These are phyloP conservation scores for Mrakia blollopis DNA, from an alignment of 768 basidiomycete species.

Conservation along the genomic window DNA sequence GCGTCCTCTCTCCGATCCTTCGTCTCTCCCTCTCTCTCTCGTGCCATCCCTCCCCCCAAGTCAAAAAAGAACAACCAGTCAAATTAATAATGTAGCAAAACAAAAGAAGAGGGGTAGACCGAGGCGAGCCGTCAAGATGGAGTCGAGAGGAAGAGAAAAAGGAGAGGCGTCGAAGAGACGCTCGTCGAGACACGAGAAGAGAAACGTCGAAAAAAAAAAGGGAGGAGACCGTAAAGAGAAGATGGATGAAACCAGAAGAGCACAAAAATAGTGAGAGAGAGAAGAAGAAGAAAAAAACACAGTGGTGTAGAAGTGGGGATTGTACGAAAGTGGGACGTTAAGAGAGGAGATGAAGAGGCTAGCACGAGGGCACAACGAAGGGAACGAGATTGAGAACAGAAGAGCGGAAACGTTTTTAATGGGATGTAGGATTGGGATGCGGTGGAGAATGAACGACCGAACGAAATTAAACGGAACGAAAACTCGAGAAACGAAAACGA, in stretches of 20 bases:
- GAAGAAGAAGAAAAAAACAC: not conserved
- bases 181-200: not conserved
- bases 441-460: not conserved
- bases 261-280: not conserved
- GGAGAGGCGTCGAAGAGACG: no score
- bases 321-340: not conserved
- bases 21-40: no score
- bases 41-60: not conserved
- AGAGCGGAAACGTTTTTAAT: not conserved
- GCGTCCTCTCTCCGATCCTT: no score
- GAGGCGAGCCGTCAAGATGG: not conserved
- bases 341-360: not conserved
- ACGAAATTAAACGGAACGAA: not conserved
- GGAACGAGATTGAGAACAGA: not conserved
- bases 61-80: no score
- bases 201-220: not conserved
- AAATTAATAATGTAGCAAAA: slow-evolving; percentile 2
- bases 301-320: no score
- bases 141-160: no score
- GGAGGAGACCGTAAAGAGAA: no score
- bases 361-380: not conserved
- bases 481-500: not conserved
- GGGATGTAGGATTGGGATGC: not conserved
- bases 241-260: no score
- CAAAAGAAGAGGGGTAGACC: not conserved